These are phyloP conservation scores for Suillus luteus DNA, from an alignment of 768 basidiomycete genomes.

Conservation along the genomic window DNA sequence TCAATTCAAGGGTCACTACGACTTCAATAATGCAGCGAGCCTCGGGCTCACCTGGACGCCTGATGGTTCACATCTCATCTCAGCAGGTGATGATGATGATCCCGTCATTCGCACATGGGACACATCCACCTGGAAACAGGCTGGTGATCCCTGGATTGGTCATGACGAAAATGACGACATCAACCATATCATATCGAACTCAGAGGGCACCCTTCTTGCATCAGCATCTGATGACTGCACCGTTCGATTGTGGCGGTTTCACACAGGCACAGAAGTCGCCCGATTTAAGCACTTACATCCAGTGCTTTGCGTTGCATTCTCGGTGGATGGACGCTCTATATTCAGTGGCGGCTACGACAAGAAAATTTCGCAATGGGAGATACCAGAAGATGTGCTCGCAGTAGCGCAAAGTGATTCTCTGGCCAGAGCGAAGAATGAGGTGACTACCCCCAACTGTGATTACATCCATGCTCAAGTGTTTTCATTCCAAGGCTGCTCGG, in stretches of 20 bases:
- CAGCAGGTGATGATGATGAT: neutral
- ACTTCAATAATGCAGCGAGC: neutral
- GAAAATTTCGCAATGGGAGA: neutral
- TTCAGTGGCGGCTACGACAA: neutral
- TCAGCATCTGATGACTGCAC: neutral
- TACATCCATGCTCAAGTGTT: neutral
- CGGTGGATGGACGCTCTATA: neutral
- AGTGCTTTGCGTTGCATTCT: neutral
- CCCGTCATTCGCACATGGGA: neutral
- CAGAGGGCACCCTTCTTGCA: neutral
- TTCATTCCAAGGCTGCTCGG: neutral
- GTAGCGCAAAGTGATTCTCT: neutral
- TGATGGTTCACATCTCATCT: neutral
- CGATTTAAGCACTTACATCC: neutral
- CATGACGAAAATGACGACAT: neutral
- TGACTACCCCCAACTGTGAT: neutral
- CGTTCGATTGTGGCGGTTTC: neutral
- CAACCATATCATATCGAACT: neutral
- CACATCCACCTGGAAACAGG: neutral
- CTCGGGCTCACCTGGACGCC: neutral
- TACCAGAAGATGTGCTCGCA: neutral
- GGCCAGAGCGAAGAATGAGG: neutral
- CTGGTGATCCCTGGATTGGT: neutral
- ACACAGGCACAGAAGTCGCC: neutral
- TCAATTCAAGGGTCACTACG: neutral